These are phyloP conservation scores for Rosa lucieae DNA, from an alignment of 306 rosid genomes.

Conservation along the genomic window DNA sequence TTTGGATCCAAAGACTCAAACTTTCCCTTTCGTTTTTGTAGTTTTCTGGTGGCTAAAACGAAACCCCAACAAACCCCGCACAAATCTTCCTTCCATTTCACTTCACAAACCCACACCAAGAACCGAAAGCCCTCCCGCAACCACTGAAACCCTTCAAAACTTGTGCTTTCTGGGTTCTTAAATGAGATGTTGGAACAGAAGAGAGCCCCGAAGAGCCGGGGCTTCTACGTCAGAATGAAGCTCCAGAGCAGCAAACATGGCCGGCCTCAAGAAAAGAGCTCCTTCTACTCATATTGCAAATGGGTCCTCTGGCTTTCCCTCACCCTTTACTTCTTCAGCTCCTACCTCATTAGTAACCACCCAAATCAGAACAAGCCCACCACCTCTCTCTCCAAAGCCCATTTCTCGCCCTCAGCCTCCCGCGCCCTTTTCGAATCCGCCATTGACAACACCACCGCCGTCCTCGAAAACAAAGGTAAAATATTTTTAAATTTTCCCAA, in stretches of 20 bases:
- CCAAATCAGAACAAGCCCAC: slow-evolving; percentile 18
- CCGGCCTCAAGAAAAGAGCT: slow-evolving; percentile 55
- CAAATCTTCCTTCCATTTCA: slow-evolving; percentile 61
- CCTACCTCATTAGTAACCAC: slow-evolving; percentile 58
- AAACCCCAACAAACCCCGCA: slow-evolving; percentile 54
- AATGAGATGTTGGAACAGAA: slow-evolving; percentile 53
- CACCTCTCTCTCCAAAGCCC: slow-evolving; percentile 33
- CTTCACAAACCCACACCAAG: slow-evolving; percentile 55
- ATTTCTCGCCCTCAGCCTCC: slow-evolving; percentile 33
- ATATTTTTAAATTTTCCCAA: not conserved
- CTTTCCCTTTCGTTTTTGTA: not conserved
- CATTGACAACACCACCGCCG: slow-evolving; percentile 16
- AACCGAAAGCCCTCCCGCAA: slow-evolving; percentile 57
- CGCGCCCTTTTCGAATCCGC: slow-evolving; percentile 54
- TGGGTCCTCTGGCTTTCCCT: slow-evolving; percentile 83
- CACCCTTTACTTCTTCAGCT: slow-evolving; percentile 68
- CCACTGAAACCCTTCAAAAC: slow-evolving; percentile 33
- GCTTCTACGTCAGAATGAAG: slow-evolving; percentile 78
- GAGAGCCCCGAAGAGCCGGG: slow-evolving; percentile 41
- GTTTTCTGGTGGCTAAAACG: slow-evolving; percentile 31
- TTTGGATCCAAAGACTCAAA: not conserved
- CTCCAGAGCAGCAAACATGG: slow-evolving; percentile 55
- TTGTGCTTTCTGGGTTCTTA: slow-evolving; percentile 14
- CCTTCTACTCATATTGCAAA: slow-evolving; percentile 59
- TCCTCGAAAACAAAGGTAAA: slow-evolving; percentile 34